phyloP scores from a whole-genome alignment of 805 yeast genomes.

The Candida vartiovaarae region DNA sequence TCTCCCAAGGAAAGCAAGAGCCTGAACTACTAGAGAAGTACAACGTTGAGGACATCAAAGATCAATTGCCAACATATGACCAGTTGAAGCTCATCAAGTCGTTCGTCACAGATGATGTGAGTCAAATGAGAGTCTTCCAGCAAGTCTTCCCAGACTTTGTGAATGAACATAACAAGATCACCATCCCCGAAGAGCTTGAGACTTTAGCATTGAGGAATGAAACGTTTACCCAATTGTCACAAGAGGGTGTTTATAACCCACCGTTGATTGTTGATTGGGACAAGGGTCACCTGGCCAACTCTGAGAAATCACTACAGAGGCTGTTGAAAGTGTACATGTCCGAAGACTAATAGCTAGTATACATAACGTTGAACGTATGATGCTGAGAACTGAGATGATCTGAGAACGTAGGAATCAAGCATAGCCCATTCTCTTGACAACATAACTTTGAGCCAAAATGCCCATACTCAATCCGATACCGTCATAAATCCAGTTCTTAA shows the following conservation, averaged over 20 bases:
- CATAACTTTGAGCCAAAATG: conserved; percentile 83
- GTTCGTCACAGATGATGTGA: conserved; percentile 2
- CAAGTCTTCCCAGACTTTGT: conserved; percentile 19
- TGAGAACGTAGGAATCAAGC: neutral
- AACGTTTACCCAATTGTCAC: conserved; percentile 8
- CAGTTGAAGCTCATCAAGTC: conserved; percentile 18
- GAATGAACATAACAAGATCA: conserved; percentile 5
- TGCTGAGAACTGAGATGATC: neutral
- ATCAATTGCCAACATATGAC: conserved; percentile 20
- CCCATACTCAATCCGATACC: conserved; percentile 80
- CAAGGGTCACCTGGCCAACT: conserved; percentile 45
- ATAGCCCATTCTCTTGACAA: conserved; percentile 72
- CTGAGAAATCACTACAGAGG: conserved; percentile 29
- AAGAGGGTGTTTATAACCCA: conserved; percentile 27
- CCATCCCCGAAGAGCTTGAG: conserved; percentile 5
- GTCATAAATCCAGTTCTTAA: conserved; percentile 67
- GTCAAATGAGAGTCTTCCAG: conserved; percentile 10
- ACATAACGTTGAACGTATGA: too few species aligned
- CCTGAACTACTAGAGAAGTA: conserved; percentile 2
- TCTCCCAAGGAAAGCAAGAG: conserved; percentile 12
- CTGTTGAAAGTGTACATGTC: conserved; percentile 12
- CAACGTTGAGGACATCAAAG: conserved; percentile 8
- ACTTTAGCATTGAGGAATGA: conserved; percentile 4
- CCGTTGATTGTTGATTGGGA: conserved; percentile 63
- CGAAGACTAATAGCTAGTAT: neutral